Evolutionary conservation across 345 rosid genomes (phyloP).

Genomic region (Aquilaria malaccensis): DNA sequence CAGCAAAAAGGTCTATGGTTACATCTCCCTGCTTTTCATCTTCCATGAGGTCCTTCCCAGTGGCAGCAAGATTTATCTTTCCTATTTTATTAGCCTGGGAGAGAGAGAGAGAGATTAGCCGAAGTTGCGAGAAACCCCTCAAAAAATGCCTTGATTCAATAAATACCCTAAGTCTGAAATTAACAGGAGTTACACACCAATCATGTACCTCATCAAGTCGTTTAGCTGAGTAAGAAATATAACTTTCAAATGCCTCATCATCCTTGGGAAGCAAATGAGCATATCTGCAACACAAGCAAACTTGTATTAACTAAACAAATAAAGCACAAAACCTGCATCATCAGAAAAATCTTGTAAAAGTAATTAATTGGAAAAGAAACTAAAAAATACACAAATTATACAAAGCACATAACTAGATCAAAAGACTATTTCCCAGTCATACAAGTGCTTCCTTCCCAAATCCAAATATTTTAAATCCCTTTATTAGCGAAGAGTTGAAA

Average conservation of each 20-base stretch:
- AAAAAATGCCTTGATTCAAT: not conserved
- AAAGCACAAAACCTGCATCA: no score
- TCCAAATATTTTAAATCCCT: no score
- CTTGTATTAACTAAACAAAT: not conserved
- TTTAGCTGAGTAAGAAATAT: constrained; percentile 55
- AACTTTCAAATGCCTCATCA: constrained; percentile 83
- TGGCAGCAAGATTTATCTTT: constrained; percentile 96
- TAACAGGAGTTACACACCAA: not conserved
- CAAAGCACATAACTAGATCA: no score
- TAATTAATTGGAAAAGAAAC: no score
- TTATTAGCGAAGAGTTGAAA: no score
- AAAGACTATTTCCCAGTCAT: no score
- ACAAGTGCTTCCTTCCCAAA: no score
- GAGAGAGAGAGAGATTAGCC: constrained; percentile 1
- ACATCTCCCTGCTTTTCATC: constrained; percentile 99
- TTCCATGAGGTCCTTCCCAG: constrained; percentile 99
- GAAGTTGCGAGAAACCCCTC: not conserved
- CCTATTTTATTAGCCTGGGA: constrained; percentile 96
- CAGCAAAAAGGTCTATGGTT: constrained; percentile 80
- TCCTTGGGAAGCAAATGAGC: constrained; percentile 92
- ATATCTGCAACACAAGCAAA: constrained; percentile 41
- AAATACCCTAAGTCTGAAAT: no score
- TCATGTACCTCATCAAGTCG: constrained; percentile 82
- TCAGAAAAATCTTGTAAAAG: no score
- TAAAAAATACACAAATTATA: no score